Percentiles rank a stretch among this genome's conserved stretches.
Conservation (phyloP, 805 yeast species). For the Scheffersomyces spartinae region DNA sequence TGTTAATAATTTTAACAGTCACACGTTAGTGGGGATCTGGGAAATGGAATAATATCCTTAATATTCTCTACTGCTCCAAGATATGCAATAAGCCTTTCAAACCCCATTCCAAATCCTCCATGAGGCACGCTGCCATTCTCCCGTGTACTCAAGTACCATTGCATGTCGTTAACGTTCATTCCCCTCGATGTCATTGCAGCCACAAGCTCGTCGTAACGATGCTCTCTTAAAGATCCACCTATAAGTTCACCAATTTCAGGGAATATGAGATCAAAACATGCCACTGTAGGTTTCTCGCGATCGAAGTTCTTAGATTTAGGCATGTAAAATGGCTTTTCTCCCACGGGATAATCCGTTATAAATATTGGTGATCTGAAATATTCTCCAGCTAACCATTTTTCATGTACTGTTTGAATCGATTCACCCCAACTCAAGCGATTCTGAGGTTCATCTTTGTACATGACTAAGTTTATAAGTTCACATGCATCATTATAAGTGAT, state of each 20-base stretch:
- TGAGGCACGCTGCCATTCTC: slow-evolving; percentile 79
- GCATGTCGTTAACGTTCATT: slow-evolving; percentile 50
- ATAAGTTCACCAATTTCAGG: slow-evolving; percentile 91
- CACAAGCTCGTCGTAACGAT: slow-evolving; percentile 35
- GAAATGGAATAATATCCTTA: slow-evolving; percentile 79
- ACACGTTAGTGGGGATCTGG: slow-evolving; percentile 47
- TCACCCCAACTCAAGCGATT: slow-evolving; percentile 49
- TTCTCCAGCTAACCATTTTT: slow-evolving; percentile 74
- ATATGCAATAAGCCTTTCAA: slow-evolving; percentile 73
- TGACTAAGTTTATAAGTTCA: slow-evolving; percentile 29
- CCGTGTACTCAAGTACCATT: slow-evolving; percentile 75
- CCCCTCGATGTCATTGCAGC: slow-evolving; percentile 38
- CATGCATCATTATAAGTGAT: slow-evolving; percentile 74
- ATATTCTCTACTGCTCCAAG: slow-evolving; percentile 67
- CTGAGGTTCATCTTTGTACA: slow-evolving; percentile 27
- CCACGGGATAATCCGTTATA: slow-evolving; percentile 77
- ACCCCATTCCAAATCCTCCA: slow-evolving; percentile 96
- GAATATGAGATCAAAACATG: slow-evolving; percentile 78
- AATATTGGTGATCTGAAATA: slow-evolving; percentile 68
- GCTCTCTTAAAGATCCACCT: slow-evolving; percentile 92
- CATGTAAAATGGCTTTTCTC: slow-evolving; percentile 89
- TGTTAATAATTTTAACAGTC: slow-evolving; percentile 15
- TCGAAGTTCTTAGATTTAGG: slow-evolving; percentile 30
- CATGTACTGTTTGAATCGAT: slow-evolving; percentile 73
- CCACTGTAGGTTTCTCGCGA: slow-evolving; percentile 46